Evolutionary conservation across 2,329 filamentous ascomycete genomes (phyloP).

Genomic region (Fusarium sp.): DNA sequence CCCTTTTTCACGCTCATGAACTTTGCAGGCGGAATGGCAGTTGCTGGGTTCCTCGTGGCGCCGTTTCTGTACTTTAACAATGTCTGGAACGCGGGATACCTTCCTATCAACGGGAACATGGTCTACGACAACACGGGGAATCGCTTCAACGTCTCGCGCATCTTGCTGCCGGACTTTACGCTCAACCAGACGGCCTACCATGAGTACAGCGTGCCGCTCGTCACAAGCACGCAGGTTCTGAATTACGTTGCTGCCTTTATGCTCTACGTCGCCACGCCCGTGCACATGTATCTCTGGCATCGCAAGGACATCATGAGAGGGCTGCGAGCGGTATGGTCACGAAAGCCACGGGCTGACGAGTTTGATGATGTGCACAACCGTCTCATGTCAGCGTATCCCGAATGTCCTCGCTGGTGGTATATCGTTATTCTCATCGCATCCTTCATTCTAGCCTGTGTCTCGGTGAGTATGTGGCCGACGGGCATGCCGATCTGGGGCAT

Average conservation of each 20-base stretch:
- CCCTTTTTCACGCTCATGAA: conserved; percentile 48
- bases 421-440: conserved; percentile 58
- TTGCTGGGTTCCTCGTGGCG: conserved; percentile 64
- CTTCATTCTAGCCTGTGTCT: conserved; percentile 54
- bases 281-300: conserved; percentile 49
- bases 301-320: conserved; percentile 47
- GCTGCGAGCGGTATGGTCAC: conserved; percentile 43
- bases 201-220: conserved; percentile 64
- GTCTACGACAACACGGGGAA: conserved; percentile 67
- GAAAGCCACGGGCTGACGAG: conserved; percentile 51
- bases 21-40: conserved; percentile 51
- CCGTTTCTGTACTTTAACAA: conserved; percentile 61
- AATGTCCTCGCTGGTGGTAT: conserved; percentile 68
- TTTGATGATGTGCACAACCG: conserved; percentile 50
- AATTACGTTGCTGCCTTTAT: conserved; percentile 49
- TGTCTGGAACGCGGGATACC: conserved; percentile 61
- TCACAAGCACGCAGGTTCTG: conserved; percentile 55
- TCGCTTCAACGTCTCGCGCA: conserved; percentile 62
- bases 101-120: conserved; percentile 65
- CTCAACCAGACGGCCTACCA: conserved; percentile 64
- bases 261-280: conserved; percentile 45
- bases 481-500: conserved; percentile 63
- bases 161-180: conserved; percentile 60
- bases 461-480: conserved; percentile 60
- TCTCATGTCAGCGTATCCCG: conserved; percentile 48